Conservation (phyloP, 2,329 filamentous ascomycete species). For the Alternaria metachromatica region DNA sequence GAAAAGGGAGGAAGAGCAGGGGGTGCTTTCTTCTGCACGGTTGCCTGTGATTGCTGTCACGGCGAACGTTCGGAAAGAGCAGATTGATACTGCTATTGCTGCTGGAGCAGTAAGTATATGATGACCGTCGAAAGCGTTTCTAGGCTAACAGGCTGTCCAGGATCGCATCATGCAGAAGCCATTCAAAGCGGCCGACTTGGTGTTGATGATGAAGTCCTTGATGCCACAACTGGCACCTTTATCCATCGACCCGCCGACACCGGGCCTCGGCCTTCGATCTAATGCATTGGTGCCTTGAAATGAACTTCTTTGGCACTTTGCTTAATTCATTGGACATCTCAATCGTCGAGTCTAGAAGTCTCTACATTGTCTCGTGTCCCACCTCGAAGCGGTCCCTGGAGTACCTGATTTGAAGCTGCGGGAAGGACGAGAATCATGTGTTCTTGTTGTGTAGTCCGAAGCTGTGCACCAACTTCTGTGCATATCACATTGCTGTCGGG, state of each 20-base stretch:
- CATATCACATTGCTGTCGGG: not conserved
- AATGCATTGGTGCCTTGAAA: conserved; percentile 25
- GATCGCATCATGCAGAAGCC: conserved; percentile 48
- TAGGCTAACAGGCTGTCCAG: conserved; percentile 16
- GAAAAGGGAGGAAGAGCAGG: conserved; percentile 41
- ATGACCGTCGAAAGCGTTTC: not conserved
- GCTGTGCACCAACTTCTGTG: not conserved
- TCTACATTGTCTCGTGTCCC: not conserved
- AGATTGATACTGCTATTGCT: conserved; percentile 42
- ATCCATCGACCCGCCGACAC: conserved; percentile 24
- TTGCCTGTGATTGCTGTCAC: conserved; percentile 49
- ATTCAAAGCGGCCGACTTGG: conserved; percentile 44
- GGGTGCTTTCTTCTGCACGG: conserved; percentile 11
- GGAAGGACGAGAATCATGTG: not conserved
- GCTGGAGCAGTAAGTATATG: conserved; percentile 40
- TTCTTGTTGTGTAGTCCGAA: not conserved
- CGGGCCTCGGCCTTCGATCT: conserved; percentile 11
- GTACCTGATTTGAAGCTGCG: not conserved
- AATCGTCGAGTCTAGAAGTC: not conserved
- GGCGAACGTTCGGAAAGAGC: conserved; percentile 47
- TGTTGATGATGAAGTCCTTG: conserved; percentile 45
- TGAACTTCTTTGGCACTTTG: not conserved
- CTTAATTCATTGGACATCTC: not conserved
- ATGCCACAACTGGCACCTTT: conserved; percentile 30
- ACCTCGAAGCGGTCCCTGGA: not conserved